Evolutionary conservation across 768 basidiomycete genomes (phyloP), one percentile per base, ranked within the genome.

Genomic region (Trametes villosa): DNA sequence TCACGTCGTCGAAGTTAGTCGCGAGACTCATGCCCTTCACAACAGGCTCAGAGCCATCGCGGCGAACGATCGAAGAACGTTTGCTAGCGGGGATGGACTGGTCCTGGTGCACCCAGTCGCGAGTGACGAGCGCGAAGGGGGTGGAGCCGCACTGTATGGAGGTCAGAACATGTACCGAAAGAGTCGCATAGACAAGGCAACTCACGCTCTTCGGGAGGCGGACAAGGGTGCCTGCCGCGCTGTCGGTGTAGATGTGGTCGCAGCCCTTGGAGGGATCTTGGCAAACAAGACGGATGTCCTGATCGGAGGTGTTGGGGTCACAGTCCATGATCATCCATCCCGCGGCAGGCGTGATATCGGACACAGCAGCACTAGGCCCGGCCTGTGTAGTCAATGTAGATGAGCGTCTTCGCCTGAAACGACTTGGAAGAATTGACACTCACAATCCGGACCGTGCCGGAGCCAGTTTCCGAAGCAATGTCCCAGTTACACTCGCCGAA

Each of bases 271-370:
- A 59, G 15, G 70, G 67, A 20, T 67, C 64, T 59, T 68, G 67
- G 71, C 83, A 85, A 3, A 83, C 81, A 20, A 83, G 74, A 9
- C 81, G 79, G 49, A 83, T 78, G 41, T 81, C 79, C 62, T 83
- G 82, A 27, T 74, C 65, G 12, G 76, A 59, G 0, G 70, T 62
- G 57, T 77, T 74, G 3, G 78, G 68, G 31, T 76, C 71, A 65
- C 84, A 85, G 36, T 73, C 76, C 22, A 83, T 64, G 41, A 84
- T 82, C 29, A 76, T 72, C 83, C 83, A 85, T 26, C 83, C 84
- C 20, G 79, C 83, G 6, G 81, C 80, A 9, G 64, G 13, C 3
- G 78, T 79, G 46, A 79, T 74, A 56, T 79, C 78, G 1, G 75
- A 71, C 38, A 78, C 72, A 2, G 71, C 65, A 33, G 38, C 58